A percentile compares a stretch with the other conserved stretches of the same genome.
Conservation (phyloP, 768 basidiomycete genomes). For the Sarcodon sp. region DNA sequence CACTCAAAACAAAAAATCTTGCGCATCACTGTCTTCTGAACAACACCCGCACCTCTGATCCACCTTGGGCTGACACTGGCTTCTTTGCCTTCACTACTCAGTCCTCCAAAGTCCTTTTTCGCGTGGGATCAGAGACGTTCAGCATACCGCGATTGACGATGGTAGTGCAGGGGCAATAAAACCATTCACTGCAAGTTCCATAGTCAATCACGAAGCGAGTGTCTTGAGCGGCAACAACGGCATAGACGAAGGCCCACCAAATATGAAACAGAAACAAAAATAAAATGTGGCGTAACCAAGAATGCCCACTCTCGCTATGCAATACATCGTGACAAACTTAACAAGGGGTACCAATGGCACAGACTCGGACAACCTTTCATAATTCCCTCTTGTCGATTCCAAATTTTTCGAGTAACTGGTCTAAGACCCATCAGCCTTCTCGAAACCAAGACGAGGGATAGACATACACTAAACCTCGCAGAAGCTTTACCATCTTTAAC, state of each 20-base stretch:
- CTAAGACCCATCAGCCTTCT: too few relatives aligned
- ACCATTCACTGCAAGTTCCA: constrained; percentile 7
- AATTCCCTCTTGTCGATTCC: too few relatives aligned
- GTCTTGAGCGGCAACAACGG: neutral
- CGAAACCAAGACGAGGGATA: too few relatives aligned
- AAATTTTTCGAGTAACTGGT: too few relatives aligned
- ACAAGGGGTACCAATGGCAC: too few relatives aligned
- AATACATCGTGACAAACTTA: too few relatives aligned
- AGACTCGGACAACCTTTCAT: too few relatives aligned
- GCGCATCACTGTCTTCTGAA: constrained; percentile 77
- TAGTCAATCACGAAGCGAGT: neutral
- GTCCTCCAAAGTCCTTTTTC: constrained; percentile 74
- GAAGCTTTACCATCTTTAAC: too few relatives aligned
- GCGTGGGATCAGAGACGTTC: constrained; percentile 67
- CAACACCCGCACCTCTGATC: constrained; percentile 72
- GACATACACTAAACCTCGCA: too few relatives aligned
- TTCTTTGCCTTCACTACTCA: constrained; percentile 85
- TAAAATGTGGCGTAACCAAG: too few relatives aligned
- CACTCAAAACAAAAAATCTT: neutral
- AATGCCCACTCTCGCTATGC: too few relatives aligned
- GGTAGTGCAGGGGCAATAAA: neutral
- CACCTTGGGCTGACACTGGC: constrained; percentile 84
- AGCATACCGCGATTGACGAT: constrained; percentile 31
- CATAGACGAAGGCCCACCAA: neutral
- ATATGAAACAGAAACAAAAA: too few relatives aligned